Conservation (phyloP, 139 green algal genomes). For the Coccomyxa sp. region DNA sequence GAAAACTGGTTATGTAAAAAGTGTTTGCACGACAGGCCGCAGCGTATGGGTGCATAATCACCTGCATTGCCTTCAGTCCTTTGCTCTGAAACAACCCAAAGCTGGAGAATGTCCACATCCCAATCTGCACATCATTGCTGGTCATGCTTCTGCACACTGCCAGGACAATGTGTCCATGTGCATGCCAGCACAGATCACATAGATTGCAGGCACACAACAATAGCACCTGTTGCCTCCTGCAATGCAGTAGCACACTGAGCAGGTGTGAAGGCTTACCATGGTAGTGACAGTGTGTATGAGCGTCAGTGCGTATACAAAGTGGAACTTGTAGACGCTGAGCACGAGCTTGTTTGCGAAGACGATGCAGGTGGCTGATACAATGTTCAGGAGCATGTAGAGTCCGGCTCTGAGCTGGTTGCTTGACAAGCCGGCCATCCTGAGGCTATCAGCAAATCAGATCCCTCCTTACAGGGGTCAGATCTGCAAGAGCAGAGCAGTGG, state of each 20-base stretch:
- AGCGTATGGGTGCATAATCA: neutral
- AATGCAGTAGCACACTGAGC: neutral
- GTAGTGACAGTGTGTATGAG: constrained; percentile 80
- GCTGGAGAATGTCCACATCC: neutral
- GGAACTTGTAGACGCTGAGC: constrained; percentile 50
- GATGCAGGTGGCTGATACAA: constrained; percentile 32
- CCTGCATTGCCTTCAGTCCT: neutral
- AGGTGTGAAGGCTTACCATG: constrained; percentile 37
- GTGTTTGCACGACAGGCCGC: neutral
- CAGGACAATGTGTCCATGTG: neutral
- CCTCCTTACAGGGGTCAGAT: neutral
- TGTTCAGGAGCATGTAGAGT: neutral
- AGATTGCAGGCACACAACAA: neutral
- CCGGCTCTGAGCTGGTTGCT: constrained; percentile 18
- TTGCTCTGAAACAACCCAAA: constrained; percentile 1
- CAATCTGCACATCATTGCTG: too few relatives aligned
- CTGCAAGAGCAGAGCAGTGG: neutral
- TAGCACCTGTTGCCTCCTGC: neutral
- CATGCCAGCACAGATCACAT: neutral
- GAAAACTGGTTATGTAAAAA: neutral
- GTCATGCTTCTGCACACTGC: too few relatives aligned
- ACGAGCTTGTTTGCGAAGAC: constrained; percentile 91
- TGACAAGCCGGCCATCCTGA: constrained; percentile 23
- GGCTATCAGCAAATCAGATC: too few relatives aligned
- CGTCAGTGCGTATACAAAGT: constrained; percentile 77